Evolutionary conservation across 1,139 yeast genomes (phyloP).

Genomic region (Candida gigantensis): DNA sequence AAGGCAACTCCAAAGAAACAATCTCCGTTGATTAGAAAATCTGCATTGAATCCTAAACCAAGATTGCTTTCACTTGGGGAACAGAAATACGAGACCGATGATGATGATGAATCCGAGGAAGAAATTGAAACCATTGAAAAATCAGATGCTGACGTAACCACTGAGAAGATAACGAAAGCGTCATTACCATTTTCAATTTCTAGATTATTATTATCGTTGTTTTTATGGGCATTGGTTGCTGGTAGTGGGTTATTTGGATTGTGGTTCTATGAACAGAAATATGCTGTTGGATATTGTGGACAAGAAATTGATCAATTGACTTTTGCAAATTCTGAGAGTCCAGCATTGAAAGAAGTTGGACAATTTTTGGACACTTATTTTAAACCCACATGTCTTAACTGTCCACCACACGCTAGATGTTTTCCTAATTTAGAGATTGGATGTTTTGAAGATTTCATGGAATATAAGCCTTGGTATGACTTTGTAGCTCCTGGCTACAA

Average conservation of each 20-base stretch:
- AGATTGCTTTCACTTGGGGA: conserved; percentile 19
- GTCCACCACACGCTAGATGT: conserved; percentile 85
- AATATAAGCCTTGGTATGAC: conserved; percentile 63
- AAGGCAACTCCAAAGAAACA: conserved; percentile 7
- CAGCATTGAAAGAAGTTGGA: conserved; percentile 24
- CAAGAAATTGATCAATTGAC: conserved; percentile 47
- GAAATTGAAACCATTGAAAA: conserved; percentile 16
- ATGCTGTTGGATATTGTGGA: conserved; percentile 69
- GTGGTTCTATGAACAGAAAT: conserved; percentile 65
- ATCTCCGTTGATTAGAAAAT: conserved; percentile 8
- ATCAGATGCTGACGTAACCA: too few relatives aligned
- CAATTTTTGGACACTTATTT: conserved; percentile 34
- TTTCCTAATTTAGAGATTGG: conserved; percentile 56
- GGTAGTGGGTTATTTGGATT: conserved; percentile 36
- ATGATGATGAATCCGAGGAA: conserved; percentile 16
- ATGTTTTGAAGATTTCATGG: conserved; percentile 71
- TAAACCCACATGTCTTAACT: conserved; percentile 69
- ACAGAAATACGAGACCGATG: conserved; percentile 9
- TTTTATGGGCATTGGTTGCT: conserved; percentile 32
- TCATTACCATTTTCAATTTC: conserved; percentile 5
- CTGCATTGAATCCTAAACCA: conserved; percentile 21
- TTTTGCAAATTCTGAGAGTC: conserved; percentile 24
- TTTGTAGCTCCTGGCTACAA: conserved; percentile 45
- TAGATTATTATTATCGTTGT: conserved; percentile 17
- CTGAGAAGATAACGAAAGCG: too few relatives aligned